Evolutionary conservation across 2,329 filamentous ascomycete species (phyloP).

Genomic region (Aspergillus piperis): DNA sequence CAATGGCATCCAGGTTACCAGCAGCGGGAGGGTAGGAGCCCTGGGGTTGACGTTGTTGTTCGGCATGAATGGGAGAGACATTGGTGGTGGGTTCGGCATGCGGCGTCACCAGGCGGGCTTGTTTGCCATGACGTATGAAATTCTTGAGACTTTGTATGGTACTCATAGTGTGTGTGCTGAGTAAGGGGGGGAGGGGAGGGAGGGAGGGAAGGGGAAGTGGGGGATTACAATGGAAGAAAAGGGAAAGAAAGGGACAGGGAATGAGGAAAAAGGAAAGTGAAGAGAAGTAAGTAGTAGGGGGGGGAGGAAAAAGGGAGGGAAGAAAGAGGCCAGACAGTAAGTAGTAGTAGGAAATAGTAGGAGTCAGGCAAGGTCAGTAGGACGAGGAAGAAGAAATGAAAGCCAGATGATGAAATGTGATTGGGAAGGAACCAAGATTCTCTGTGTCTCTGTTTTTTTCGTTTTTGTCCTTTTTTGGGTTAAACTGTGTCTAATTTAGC

Average conservation of each 20-base stretch:
- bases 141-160: conserved; percentile 96
- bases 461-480: conserved; percentile 1
- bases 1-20: conserved; percentile 63
- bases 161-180: conserved; percentile 52
- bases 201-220: conserved; percentile 6
- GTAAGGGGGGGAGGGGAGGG: conserved; percentile 11
- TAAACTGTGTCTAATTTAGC: conserved; percentile 3
- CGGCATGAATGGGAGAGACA: conserved; percentile 65
- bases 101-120: conserved; percentile 70
- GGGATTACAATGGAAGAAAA: background rate
- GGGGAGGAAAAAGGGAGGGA: background rate
- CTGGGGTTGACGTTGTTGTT: conserved; percentile 59
- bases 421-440: conserved; percentile 7
- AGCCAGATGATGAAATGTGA: background rate
- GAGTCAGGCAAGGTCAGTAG: background rate
- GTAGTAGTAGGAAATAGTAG: background rate
- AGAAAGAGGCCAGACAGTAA: conserved; percentile 2
- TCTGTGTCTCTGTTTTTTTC: conserved; percentile 5
- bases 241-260: background rate
- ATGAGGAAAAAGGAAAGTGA: background rate
- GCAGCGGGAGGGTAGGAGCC: conserved; percentile 52
- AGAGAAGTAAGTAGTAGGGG: conserved; percentile 1
- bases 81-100: conserved; percentile 64
- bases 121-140: conserved; percentile 97
- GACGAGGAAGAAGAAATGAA: conserved; percentile 8